Percentiles rank a stretch among this genome's conserved stretches.
Conservation (phyloP, 2,329 filamentous ascomycete species). For the Epichloe sylvatica region DNA sequence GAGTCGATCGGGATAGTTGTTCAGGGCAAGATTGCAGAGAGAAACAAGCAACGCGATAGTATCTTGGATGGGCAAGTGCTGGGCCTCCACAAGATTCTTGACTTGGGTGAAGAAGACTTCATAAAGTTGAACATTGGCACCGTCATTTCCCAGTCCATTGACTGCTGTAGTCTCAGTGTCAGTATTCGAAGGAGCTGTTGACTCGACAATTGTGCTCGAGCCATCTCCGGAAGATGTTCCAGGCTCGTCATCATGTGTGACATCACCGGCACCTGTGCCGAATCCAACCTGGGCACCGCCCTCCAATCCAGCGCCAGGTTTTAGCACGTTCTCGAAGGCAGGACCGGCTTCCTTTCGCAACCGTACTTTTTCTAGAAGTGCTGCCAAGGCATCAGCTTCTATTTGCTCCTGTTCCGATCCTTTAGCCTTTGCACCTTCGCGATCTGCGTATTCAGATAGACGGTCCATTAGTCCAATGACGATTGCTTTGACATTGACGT, state of each 20-base stretch:
- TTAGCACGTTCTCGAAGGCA: conserved; percentile 8
- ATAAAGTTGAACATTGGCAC: conserved; percentile 74
- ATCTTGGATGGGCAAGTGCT: conserved; percentile 84
- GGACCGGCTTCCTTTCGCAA: conserved; percentile 42
- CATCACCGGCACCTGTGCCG: conserved; percentile 20
- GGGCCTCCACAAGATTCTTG: conserved; percentile 79
- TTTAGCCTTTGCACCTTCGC: conserved; percentile 61
- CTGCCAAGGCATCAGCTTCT: conserved; percentile 71
- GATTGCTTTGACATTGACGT: conserved; percentile 95
- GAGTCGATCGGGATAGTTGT: conserved; percentile 83
- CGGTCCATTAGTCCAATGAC: conserved; percentile 97
- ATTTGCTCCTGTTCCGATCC: conserved; percentile 58
- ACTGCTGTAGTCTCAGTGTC: conserved; percentile 34
- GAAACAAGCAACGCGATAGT: conserved; percentile 91
- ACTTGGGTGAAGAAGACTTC: conserved; percentile 97
- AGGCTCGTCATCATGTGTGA: conserved; percentile 9
- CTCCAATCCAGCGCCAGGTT: conserved; percentile 22
- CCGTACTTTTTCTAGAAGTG: conserved; percentile 64
- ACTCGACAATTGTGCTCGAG: conserved; percentile 15
- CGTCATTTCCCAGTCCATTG: conserved; percentile 28
- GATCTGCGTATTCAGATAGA: conserved; percentile 83
- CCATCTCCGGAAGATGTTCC: conserved; percentile 16
- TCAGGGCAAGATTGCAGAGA: conserved; percentile 80
- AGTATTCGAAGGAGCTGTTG: conserved; percentile 27
- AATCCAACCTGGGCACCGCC: conserved; percentile 15